A percentile compares a stretch with the other conserved stretches of the same genome.
Conservation (phyloP, 2,329 filamentous ascomycete species). For the Metarhizium rileyi region DNA sequence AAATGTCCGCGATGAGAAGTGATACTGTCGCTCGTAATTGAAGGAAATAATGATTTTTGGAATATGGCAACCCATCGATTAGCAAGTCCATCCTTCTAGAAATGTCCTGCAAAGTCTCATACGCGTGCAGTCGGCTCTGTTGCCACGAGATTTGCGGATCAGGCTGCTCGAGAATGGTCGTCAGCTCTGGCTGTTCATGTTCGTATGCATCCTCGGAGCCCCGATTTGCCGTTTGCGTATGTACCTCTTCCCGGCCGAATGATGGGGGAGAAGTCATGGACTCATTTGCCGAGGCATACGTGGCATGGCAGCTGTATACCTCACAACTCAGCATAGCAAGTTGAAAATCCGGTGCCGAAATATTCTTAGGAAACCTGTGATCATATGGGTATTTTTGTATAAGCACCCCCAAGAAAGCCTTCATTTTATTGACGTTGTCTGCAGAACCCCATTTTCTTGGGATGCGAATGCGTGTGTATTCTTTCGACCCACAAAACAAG, state of each 20-base stretch:
- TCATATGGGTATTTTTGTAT: slow-evolving; percentile 69
- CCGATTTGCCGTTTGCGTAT: neutral
- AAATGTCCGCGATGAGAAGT: slow-evolving; percentile 65
- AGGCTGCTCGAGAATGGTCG: neutral
- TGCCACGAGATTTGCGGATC: slow-evolving; percentile 18
- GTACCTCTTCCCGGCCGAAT: slow-evolving; percentile 5
- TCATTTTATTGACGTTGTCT: slow-evolving; percentile 35
- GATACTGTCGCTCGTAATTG: slow-evolving; percentile 64
- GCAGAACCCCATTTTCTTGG: slow-evolving; percentile 31
- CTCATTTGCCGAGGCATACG: slow-evolving; percentile 38
- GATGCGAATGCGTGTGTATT: slow-evolving; percentile 1
- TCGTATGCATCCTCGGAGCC: neutral
- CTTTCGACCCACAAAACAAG: neutral
- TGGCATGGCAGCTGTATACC: slow-evolving; percentile 63
- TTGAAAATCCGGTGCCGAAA: slow-evolving; percentile 69
- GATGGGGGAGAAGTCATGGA: slow-evolving; percentile 18
- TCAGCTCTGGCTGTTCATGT: neutral
- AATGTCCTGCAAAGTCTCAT: slow-evolving; percentile 51
- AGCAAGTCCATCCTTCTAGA: slow-evolving; percentile 60
- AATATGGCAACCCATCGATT: slow-evolving; percentile 61
- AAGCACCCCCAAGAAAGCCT: slow-evolving; percentile 64
- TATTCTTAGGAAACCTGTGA: slow-evolving; percentile 43
- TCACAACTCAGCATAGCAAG: slow-evolving; percentile 72
- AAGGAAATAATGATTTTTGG: slow-evolving; percentile 55
- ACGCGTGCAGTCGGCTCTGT: slow-evolving; percentile 38